Conservation (phyloP, 352 stramenopile genomes). For the Thalassiosira livingstoniorum region DNA sequence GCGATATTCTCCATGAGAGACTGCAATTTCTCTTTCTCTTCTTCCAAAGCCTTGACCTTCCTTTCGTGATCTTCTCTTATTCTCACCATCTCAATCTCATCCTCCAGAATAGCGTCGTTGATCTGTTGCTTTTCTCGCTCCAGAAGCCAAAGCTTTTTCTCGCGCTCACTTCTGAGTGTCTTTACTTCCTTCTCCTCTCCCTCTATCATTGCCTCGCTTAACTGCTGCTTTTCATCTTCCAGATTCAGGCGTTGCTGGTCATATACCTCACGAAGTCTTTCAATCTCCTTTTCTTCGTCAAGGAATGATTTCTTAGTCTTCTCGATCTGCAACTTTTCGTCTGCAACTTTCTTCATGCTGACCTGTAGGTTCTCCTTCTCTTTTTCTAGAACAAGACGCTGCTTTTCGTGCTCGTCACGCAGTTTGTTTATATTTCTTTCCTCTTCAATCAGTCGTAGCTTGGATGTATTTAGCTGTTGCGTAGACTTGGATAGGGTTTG, state of each 20-base stretch:
- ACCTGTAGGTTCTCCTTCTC: slow-evolving; percentile 14
- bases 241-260: too few relatives aligned
- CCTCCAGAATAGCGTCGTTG: too few relatives aligned
- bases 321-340: too few relatives aligned
- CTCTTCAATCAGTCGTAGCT: slow-evolving; percentile 1
- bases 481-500: slow-evolving; percentile 1
- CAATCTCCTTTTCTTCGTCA: too few relatives aligned
- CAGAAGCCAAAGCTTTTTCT: too few relatives aligned
- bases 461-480: background rate
- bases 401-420: slow-evolving; percentile 1
- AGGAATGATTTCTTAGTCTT: too few relatives aligned
- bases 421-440: slow-evolving; percentile 2
- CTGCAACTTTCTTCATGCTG: background rate
- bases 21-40: slow-evolving; percentile 15
- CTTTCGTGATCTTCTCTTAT: slow-evolving; percentile 6
- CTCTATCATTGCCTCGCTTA: too few relatives aligned
- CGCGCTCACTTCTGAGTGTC: too few relatives aligned
- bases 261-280: too few relatives aligned
- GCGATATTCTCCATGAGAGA: background rate
- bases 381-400: slow-evolving; percentile 3
- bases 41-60: slow-evolving; percentile 2
- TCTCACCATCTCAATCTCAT: slow-evolving; percentile 11
- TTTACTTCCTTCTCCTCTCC: too few relatives aligned
- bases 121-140: too few relatives aligned
- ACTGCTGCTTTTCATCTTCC: too few relatives aligned